Base-by-base conservation (phyloP, 2,329 filamentous ascomycete genomes). In the Claviceps sp. region DNA sequence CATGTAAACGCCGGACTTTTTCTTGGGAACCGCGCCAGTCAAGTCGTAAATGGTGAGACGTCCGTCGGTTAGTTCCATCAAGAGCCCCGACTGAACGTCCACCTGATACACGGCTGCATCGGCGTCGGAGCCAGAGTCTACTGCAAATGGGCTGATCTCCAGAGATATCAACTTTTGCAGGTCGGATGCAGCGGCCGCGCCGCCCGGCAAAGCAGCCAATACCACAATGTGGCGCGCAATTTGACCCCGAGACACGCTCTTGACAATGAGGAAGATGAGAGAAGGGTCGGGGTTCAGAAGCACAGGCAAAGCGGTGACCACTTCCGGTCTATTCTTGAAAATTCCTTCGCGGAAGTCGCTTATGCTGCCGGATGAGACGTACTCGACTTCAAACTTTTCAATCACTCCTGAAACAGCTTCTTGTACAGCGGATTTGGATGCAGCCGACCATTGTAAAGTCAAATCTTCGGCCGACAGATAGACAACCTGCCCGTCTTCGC, bases 31-130 rank as follows among this genome's bases (percentile, higher is more conserved):
- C 16, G 78, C 78, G 14, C 75, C 73, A 16, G 76, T 78, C 37
- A 89, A 67, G 55, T 86, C 80, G 62, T 82, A 86, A 2, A 80
- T 77, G 26, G 70, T 72, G 17, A 90, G 68, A 1, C 62, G 66
- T 11, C 74, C 75, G 22, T 71, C 68, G 14, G 69, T 62, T 1
- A 87, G 70, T 59, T 83, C 75, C 53, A 86, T 74, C 3, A 90
- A 67, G 40, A 75, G 73, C 13, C 85, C 85, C 2, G 79, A 78
- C 20, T 77, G 75, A 23, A 80, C 68, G 56, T 89, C 80, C 1
- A 88, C 66, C 34, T 76, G 74, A 58, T 78, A 83, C 8, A 57
- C 60, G 4, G 62, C 56, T 17, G 56, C 29, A 17, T 53, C 46
- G 13, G 56, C 52, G 16, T 52, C 50, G 4, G 48, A 42, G 37